Base-by-base conservation (phyloP, 2,329 filamentous ascomycete species). In the Botrytis byssoidea region DNA sequence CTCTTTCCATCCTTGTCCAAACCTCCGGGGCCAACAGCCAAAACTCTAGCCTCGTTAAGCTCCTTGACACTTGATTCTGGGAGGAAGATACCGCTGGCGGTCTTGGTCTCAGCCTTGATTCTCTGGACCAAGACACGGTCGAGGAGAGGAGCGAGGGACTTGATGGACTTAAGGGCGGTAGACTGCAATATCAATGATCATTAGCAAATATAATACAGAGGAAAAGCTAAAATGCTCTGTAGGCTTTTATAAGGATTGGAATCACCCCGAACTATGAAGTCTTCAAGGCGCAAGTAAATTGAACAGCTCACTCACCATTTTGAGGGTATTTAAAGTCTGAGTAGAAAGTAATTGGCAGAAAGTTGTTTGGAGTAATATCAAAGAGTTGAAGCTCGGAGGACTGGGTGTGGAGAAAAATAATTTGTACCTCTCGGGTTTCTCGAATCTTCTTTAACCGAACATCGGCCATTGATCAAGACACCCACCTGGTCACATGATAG, bases 51-150 rank as follows among this genome's bases (percentile, higher is more conserved):
- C 88, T 98, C 95, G 86, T 98, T 98, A 83, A 98, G 90, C 85
- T 99, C 96, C 90, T 99, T 97, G 82, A 98, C 94, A 81, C 92
- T 93, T 76, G 92, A 95, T 88, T 99, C 96, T 79, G 96, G 96
- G 78, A 99, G 93, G 89, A 97, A 98, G 88, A 99, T 97, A 81
- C 96, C 96, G 82, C 91, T 91, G 80, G 96, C 94, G 68, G 96
- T 99, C 89, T 98, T 98, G 83, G 94, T 85, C 86, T 98, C 95
- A 81, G 95, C 93, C 88, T 98, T 98, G 86, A 98, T 86, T 85
- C 96, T 94, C 91, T 99, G 96, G 79, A 99, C 94, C 77, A 99
- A 92, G 80, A 99, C 94, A 81, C 96, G 95, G 90, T 99, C 96
- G 85, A 99, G 91, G 79, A 99, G 95, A 77, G 96, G 96, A 75